A percentile compares a stretch with the other conserved stretches of the same genome.
Conservation (phyloP, 768 basidiomycete species). For the Kondoa subrosea region DNA sequence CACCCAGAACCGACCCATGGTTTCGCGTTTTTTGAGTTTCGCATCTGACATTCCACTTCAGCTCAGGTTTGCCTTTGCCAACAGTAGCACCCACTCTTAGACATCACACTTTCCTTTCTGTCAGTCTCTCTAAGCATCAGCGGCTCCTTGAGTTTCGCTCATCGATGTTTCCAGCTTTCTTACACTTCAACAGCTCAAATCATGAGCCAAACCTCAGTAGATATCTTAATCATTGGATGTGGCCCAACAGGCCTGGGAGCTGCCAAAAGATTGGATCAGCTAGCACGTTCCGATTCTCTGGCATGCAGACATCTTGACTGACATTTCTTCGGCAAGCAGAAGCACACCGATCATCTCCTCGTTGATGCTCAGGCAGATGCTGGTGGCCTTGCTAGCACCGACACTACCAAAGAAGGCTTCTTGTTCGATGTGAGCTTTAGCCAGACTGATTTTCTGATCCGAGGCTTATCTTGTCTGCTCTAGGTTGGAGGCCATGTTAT, state of each 20-base stretch:
- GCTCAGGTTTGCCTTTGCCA: too few relatives aligned
- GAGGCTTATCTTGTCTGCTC: neutral
- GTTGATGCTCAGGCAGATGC: conserved; percentile 30
- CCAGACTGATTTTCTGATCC: conserved; percentile 20
- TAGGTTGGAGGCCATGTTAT: conserved; percentile 32
- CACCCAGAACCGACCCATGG: too few relatives aligned
- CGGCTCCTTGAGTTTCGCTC: neutral
- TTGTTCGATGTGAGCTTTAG: conserved; percentile 33
- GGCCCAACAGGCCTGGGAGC: conserved; percentile 34
- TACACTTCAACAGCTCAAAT: neutral
- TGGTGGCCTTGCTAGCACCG: conserved; percentile 34
- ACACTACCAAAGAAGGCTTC: conserved; percentile 33
- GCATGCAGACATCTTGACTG: too few relatives aligned
- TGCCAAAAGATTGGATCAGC: conserved; percentile 34
- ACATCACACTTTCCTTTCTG: too few relatives aligned
- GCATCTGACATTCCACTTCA: too few relatives aligned
- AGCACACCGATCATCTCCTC: conserved; percentile 28
- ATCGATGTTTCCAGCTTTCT: neutral
- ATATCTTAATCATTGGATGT: conserved; percentile 32
- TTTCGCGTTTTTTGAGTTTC: too few relatives aligned
- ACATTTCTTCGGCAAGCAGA: conserved; percentile 19
- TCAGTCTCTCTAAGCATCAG: conserved; percentile 2
- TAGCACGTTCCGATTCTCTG: conserved; percentile 18
- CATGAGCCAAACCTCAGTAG: conserved; percentile 17
- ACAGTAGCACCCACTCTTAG: too few relatives aligned